Percentiles rank a stretch among this genome's conserved stretches.
Conservation (phyloP, 139 green algal species). For the Gonium pectorale region DNA sequence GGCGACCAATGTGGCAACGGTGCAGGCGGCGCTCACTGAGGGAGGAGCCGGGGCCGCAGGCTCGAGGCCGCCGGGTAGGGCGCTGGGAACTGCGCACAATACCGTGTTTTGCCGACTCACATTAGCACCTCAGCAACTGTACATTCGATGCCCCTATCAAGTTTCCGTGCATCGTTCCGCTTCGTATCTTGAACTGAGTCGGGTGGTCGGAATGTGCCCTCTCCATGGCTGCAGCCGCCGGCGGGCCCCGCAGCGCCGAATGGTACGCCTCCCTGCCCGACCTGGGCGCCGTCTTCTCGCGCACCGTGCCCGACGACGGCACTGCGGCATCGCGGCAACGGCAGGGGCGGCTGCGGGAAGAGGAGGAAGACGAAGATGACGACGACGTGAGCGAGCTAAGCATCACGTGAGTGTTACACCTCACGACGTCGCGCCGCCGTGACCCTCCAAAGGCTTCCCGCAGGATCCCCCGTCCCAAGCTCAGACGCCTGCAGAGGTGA, state of each 20-base stretch:
- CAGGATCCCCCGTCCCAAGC: too few species aligned
- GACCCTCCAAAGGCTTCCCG: too few species aligned
- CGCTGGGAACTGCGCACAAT: too few species aligned
- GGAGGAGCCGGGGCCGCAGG: background rate
- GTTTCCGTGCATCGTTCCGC: too few species aligned
- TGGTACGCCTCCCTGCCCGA: conserved; percentile 42
- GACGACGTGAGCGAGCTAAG: conserved; percentile 26
- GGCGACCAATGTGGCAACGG: background rate
- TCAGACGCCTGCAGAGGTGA: too few species aligned
- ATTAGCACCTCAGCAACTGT: too few species aligned
- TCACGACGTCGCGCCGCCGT: too few species aligned
- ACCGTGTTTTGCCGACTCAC: too few species aligned
- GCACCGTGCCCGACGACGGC: conserved; percentile 14
- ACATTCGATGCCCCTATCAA: too few species aligned
- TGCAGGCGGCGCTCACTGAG: background rate
- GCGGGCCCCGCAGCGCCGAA: background rate
- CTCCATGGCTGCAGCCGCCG: background rate
- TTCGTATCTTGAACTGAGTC: too few species aligned
- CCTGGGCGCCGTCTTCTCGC: conserved; percentile 10
- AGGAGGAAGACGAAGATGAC: conserved; percentile 27
- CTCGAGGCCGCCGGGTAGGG: too few species aligned
- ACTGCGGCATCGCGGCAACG: background rate
- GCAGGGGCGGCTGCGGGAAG: background rate
- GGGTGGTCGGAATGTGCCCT: too few species aligned
- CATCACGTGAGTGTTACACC: conserved; percentile 23